Evolutionary conservation across 805 yeast genomes (phyloP).

Genomic region (Wickerhamomyces queroliae): DNA sequence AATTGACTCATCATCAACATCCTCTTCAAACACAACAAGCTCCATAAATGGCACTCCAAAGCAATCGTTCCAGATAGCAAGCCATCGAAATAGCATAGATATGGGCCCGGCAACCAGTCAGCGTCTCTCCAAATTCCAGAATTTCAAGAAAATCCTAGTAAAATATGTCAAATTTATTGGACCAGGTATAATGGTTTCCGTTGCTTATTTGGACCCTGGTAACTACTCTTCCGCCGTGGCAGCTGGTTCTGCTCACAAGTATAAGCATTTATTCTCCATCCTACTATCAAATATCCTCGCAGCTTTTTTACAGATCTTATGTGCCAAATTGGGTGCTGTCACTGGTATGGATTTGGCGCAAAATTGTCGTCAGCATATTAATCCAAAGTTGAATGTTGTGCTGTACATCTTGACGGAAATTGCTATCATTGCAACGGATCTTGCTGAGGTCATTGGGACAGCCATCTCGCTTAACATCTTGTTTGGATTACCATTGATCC

Average conservation of each 20-base stretch:
- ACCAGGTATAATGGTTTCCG: conserved; percentile 92
- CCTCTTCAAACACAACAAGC: not conserved
- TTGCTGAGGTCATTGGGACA: conserved; percentile 97
- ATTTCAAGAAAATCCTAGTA: conserved; percentile 17
- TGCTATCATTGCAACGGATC: conserved; percentile 92
- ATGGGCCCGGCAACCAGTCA: too few relatives aligned
- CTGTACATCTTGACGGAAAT: conserved; percentile 78
- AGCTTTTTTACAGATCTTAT: conserved; percentile 75
- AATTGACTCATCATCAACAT: not conserved
- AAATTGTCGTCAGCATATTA: conserved; percentile 73
- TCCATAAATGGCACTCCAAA: too few relatives aligned
- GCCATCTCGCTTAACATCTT: conserved; percentile 88
- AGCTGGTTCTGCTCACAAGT: conserved; percentile 85
- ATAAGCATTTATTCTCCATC: conserved; percentile 71
- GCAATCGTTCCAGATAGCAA: not conserved
- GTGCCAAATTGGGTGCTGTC: conserved; percentile 87
- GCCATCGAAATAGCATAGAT: too few relatives aligned
- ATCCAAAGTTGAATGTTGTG: conserved; percentile 50
- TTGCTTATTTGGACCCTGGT: conserved; percentile 97
- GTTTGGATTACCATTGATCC: conserved; percentile 69
- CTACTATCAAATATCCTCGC: conserved; percentile 82
- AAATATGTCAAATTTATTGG: conserved; percentile 73
- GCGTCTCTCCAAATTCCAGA: conserved; percentile 8
- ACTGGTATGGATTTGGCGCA: conserved; percentile 92
- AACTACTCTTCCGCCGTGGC: conserved; percentile 93